Conservation (phyloP, 257 asterid species). For the Solanum sitiens region DNA sequence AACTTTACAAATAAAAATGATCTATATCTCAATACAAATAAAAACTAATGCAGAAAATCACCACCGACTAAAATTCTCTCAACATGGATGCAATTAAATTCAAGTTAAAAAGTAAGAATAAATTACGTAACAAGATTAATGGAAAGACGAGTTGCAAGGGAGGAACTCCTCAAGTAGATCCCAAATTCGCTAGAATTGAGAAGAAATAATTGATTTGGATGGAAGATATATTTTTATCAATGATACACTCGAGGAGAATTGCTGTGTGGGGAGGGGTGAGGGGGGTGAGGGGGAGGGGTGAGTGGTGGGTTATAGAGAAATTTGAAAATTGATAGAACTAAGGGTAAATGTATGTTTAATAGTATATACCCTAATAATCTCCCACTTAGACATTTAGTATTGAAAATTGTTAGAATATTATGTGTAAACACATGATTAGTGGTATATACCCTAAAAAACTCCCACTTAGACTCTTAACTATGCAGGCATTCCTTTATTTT, state of each 20-base stretch:
- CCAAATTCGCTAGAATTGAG: neutral
- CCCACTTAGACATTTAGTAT: too few species aligned
- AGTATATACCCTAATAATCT: too few species aligned
- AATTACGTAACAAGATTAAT: neutral
- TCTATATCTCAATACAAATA: neutral
- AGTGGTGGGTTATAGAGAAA: too few species aligned
- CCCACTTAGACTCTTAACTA: too few species aligned
- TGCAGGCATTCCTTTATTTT: too few species aligned
- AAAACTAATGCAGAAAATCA: neutral
- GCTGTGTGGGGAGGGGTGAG: neutral
- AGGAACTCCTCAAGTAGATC: neutral
- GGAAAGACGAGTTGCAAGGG: neutral
- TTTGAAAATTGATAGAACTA: too few species aligned
- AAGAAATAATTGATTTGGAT: neutral
- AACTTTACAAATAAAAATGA: rapidly evolving
- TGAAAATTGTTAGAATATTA: too few species aligned
- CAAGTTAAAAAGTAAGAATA: neutral
- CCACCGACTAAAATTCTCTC: neutral
- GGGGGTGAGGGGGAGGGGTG: neutral
- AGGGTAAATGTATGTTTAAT: too few species aligned
- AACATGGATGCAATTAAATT: neutral
- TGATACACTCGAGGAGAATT: neutral
- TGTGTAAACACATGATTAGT: too few species aligned
- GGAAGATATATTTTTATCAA: neutral
- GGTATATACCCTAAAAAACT: too few species aligned